Evolutionary conservation across 2,329 filamentous ascomycete genomes (phyloP).

Genomic region (Daldinia sp.): DNA sequence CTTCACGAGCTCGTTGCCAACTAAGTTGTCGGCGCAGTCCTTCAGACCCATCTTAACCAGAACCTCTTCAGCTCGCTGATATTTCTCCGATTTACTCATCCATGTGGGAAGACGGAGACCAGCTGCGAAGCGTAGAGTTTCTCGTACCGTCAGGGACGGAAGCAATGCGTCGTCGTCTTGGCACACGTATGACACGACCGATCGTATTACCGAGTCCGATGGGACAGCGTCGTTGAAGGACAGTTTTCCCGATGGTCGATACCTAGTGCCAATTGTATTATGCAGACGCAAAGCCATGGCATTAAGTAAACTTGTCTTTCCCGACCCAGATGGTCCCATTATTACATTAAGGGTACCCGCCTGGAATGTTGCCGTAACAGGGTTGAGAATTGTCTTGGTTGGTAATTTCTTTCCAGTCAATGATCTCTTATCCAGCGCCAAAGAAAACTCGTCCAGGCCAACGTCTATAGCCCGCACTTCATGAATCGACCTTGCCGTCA

Average conservation of each 20-base stretch:
- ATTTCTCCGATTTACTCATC: constrained; percentile 77
- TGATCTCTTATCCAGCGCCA: constrained; percentile 73
- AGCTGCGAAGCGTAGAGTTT: constrained; percentile 78
- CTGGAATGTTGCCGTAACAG: constrained; percentile 74
- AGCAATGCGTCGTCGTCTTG: constrained; percentile 83
- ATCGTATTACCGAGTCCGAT: constrained; percentile 75
- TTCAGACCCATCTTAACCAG: constrained; percentile 81
- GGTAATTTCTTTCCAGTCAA: constrained; percentile 64
- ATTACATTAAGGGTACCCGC: constrained; percentile 79
- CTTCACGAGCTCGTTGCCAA: constrained; percentile 79
- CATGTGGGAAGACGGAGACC: constrained; percentile 76
- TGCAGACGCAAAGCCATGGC: constrained; percentile 77
- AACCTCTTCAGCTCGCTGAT: constrained; percentile 75
- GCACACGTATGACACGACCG: constrained; percentile 80
- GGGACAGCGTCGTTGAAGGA: constrained; percentile 77
- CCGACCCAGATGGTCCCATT: constrained; percentile 83
- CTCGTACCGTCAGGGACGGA: constrained; percentile 79
- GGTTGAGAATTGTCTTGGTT: constrained; percentile 72
- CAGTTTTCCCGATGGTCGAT: constrained; percentile 71
- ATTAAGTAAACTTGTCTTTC: constrained; percentile 81
- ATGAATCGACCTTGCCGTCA: constrained; percentile 64
- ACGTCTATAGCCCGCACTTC: constrained; percentile 73
- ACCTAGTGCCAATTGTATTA: constrained; percentile 71
- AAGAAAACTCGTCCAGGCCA: constrained; percentile 71
- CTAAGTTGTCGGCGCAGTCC: constrained; percentile 80